phyloP scores from a whole-genome alignment of 2,329 filamentous ascomycete species.

The Colletotrichum filicis region DNA sequence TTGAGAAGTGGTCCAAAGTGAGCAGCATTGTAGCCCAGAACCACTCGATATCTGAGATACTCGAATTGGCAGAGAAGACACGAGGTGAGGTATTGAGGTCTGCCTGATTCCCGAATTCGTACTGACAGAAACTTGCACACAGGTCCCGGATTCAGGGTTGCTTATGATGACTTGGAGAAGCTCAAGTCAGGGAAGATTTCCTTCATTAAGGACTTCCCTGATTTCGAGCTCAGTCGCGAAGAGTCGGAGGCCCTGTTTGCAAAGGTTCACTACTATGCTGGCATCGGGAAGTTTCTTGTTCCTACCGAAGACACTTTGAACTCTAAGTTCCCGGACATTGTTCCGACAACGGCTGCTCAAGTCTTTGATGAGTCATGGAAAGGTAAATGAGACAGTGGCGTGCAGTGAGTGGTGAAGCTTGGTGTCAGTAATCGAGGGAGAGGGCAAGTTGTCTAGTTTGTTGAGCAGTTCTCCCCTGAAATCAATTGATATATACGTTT shows the following conservation, averaged over 20 bases:
- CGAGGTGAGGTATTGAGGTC: background rate
- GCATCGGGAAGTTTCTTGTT: slow-evolving; percentile 36
- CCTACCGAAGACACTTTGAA: slow-evolving; percentile 39
- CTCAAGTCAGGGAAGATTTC: slow-evolving; percentile 40
- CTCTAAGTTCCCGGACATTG: slow-evolving; percentile 42
- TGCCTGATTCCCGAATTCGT: accelerated
- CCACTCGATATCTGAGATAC: slow-evolving; percentile 49
- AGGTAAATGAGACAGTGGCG: background rate
- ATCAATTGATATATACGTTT: no score
- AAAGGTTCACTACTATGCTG: slow-evolving; percentile 37
- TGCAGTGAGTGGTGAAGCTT: background rate
- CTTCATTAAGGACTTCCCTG: slow-evolving; percentile 37
- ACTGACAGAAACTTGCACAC: background rate
- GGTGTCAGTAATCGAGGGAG: no score
- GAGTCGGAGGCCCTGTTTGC: slow-evolving; percentile 38
- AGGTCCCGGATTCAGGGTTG: slow-evolving; percentile 9
- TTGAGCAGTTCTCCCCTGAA: background rate
- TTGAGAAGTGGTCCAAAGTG: slow-evolving; percentile 51
- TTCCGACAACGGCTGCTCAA: slow-evolving; percentile 38
- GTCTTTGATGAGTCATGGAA: slow-evolving; percentile 35
- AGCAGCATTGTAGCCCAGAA: slow-evolving; percentile 46
- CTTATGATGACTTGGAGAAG: slow-evolving; percentile 35
- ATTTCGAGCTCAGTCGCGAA: slow-evolving; percentile 32
- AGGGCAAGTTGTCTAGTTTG: background rate
- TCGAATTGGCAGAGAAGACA: slow-evolving; percentile 45